These are phyloP conservation scores for Aspergillus sergii DNA, from an alignment of 2,329 filamentous ascomycete species.

Conservation along the genomic window DNA sequence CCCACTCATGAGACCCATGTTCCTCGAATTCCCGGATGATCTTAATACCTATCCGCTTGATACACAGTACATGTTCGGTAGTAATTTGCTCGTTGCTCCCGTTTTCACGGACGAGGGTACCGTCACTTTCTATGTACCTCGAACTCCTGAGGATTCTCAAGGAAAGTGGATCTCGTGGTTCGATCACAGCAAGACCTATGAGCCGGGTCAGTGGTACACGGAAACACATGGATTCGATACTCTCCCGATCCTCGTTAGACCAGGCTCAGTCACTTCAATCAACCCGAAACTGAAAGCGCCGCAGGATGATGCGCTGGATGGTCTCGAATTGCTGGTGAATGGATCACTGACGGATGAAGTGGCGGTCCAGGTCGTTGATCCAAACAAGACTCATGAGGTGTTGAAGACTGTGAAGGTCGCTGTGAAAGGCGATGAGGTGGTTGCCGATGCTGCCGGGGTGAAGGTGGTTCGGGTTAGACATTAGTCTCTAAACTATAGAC, in stretches of 20 bases:
- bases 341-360: slow-evolving; percentile 22
- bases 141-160: slow-evolving; percentile 53
- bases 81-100: slow-evolving; percentile 64
- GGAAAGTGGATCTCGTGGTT: slow-evolving; percentile 52
- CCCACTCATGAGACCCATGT: slow-evolving; percentile 66
- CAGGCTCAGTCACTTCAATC: slow-evolving; percentile 36
- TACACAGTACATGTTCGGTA: slow-evolving; percentile 74
- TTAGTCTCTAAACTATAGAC: background rate
- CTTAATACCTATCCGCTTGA: slow-evolving; percentile 69
- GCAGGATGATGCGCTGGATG: slow-evolving; percentile 30
- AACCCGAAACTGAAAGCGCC: slow-evolving; percentile 31
- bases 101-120: slow-evolving; percentile 65
- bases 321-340: slow-evolving; percentile 36
- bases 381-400: slow-evolving; percentile 26
- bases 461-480: slow-evolving; percentile 24
- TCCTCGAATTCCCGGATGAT: slow-evolving; percentile 72
- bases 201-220: slow-evolving; percentile 56
- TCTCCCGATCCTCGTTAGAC: slow-evolving; percentile 61
- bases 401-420: slow-evolving; percentile 27
- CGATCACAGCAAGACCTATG: slow-evolving; percentile 48
- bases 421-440: slow-evolving; percentile 15
- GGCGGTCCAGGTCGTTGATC: slow-evolving; percentile 30
- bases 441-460: slow-evolving; percentile 24
- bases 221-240: slow-evolving; percentile 63
- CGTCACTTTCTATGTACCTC: slow-evolving; percentile 66